Evolutionary conservation across 2,329 filamentous ascomycete species (phyloP).

Genomic region (Volutella citrinella): DNA sequence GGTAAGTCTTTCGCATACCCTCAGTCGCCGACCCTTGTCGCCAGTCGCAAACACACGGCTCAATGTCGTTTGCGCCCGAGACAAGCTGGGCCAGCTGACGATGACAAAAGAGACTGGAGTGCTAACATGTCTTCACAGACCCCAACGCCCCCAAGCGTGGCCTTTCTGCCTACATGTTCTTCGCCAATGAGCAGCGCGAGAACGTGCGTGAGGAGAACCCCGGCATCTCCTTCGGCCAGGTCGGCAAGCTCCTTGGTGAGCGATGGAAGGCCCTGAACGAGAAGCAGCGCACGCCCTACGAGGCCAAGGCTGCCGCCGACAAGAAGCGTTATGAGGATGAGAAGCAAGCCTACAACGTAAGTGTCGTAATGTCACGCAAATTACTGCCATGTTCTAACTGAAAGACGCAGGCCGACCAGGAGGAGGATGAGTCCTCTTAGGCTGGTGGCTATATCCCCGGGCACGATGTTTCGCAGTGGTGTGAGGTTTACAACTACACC

Average conservation of each 20-base stretch:
- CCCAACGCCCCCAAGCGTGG: conserved; percentile 98
- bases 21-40: too few species aligned
- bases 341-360: conserved; percentile 90
- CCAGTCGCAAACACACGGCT: too few species aligned
- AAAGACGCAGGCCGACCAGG: conserved; percentile 55
- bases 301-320: conserved; percentile 92
- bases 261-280: conserved; percentile 97
- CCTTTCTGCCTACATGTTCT: conserved; percentile 99
- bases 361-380: too few species aligned
- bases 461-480: too few species aligned
- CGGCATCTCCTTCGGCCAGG: conserved; percentile 96
- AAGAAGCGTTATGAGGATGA: conserved; percentile 99
- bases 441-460: conserved; percentile 9
- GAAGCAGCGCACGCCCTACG: conserved; percentile 89
- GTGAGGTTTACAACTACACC: too few species aligned
- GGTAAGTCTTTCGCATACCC: conserved; percentile 46
- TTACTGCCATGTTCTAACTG: too few species aligned
- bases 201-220: conserved; percentile 98
- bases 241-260: conserved; percentile 97
- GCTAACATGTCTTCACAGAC: conserved; percentile 63
- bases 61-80: too few species aligned
- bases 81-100: too few species aligned
- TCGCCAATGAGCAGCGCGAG: conserved; percentile 98
- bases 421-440: conserved; percentile 55
- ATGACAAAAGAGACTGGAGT: too few species aligned